Conservation (phyloP, 2,329 filamentous ascomycete genomes). For the Stemphylium lycopersici region DNA sequence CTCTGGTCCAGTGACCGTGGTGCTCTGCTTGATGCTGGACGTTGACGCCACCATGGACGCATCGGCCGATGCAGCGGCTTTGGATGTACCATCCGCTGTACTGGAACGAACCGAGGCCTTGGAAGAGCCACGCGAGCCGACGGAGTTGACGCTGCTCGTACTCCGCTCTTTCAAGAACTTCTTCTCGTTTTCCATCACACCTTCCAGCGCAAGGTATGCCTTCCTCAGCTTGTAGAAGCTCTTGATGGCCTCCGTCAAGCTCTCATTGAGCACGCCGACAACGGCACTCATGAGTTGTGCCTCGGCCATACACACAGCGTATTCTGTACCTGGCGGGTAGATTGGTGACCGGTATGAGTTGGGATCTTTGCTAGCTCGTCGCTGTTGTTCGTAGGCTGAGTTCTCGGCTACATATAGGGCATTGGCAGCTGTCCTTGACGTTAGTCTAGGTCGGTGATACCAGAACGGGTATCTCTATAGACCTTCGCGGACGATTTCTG, state of each 20-base stretch:
- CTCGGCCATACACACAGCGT: slow-evolving; percentile 81
- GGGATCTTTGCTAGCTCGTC: slow-evolving; percentile 71
- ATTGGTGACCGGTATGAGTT: slow-evolving; percentile 65
- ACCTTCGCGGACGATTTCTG: slow-evolving; percentile 83
- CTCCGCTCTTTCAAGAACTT: slow-evolving; percentile 57
- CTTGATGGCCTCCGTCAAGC: slow-evolving; percentile 85
- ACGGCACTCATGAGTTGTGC: slow-evolving; percentile 89
- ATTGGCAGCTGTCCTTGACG: slow-evolving; percentile 63
- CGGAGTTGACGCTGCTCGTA: slow-evolving; percentile 38
- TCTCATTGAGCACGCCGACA: slow-evolving; percentile 88
- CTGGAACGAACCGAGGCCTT: slow-evolving; percentile 30
- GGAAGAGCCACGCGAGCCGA: slow-evolving; percentile 25
- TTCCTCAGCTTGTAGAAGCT: slow-evolving; percentile 93
- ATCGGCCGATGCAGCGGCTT: slow-evolving; percentile 6
- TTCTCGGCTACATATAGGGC: slow-evolving; percentile 77
- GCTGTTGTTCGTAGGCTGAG: slow-evolving; percentile 75
- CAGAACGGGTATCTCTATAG: slow-evolving; percentile 12
- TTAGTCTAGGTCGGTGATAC: slow-evolving; percentile 6
- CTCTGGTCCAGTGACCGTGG: slow-evolving; percentile 3
- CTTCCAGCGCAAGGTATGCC: slow-evolving; percentile 81
- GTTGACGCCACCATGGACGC: slow-evolving; percentile 25
- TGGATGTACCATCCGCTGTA: slow-evolving; percentile 14
- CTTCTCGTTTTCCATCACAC: slow-evolving; percentile 76
- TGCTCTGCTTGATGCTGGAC: slow-evolving; percentile 22
- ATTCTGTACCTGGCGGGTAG: slow-evolving; percentile 86